phyloP scores from a whole-genome alignment of 2,329 filamentous ascomycete species.

The Neocucurbitaria cava region DNA sequence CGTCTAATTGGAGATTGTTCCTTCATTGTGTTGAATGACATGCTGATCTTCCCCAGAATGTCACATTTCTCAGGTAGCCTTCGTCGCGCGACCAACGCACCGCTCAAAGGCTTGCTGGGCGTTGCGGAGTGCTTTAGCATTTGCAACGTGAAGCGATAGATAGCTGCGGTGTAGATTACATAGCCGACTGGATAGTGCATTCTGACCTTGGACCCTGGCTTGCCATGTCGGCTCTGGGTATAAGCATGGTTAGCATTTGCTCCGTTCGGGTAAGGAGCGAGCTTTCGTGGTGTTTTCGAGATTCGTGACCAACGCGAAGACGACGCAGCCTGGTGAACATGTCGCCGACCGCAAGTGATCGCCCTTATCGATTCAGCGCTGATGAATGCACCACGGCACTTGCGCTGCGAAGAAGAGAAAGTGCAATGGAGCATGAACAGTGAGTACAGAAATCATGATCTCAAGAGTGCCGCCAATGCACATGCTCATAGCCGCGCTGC shows the following conservation, averaged over 20 bases:
- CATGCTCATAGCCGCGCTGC: background rate
- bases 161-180: conserved; percentile 9
- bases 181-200: conserved; percentile 11
- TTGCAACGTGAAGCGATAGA: conserved; percentile 11
- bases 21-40: conserved; percentile 6
- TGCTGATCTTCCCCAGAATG: conserved; percentile 15
- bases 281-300: background rate
- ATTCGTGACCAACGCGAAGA: background rate
- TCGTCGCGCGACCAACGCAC: conserved; percentile 1
- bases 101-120: conserved; percentile 7
- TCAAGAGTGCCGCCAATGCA: background rate
- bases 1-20: conserved; percentile 16
- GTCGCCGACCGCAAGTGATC: conserved; percentile 23
- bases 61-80: conserved; percentile 19
- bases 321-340: background rate
- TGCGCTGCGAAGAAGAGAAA: background rate
- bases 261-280: background rate
- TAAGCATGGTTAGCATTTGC: background rate
- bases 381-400: background rate
- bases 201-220: conserved; percentile 12
- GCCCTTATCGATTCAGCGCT: conserved; percentile 15
- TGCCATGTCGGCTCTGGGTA: conserved; percentile 3
- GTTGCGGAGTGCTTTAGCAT: conserved; percentile 6
- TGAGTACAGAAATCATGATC: background rate
- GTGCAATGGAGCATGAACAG: background rate